Percentiles rank a stretch among this genome's conserved stretches.
Evolutionary conservation across 2,329 filamentous ascomycete species (phyloP).

Genomic region (Neofusicoccum cordaticola): DNA sequence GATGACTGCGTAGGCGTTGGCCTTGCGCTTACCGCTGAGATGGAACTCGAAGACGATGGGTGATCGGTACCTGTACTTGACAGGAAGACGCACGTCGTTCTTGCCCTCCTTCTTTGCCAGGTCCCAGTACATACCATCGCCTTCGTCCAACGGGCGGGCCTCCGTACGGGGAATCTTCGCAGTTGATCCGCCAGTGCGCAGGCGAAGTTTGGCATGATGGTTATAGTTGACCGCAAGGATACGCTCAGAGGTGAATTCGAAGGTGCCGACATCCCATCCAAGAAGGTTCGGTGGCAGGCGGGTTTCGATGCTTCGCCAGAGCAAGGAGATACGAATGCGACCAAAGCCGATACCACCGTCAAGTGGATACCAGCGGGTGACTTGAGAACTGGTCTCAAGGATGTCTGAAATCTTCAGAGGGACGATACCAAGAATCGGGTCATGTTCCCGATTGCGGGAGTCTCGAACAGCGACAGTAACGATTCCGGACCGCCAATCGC

Average conservation of each 20-base stretch:
- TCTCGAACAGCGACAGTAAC: conserved; percentile 88
- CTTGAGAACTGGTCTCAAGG: conserved; percentile 81
- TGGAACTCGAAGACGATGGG: conserved; percentile 88
- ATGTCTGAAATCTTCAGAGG: conserved; percentile 84
- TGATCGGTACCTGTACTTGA: conserved; percentile 85
- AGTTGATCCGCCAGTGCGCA: conserved; percentile 81
- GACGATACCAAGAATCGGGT: conserved; percentile 89
- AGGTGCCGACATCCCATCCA: conserved; percentile 93
- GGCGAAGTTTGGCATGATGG: conserved; percentile 64
- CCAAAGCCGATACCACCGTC: conserved; percentile 91
- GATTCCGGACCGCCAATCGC: conserved; percentile 87
- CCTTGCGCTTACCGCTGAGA: conserved; percentile 62
- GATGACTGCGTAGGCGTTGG: conserved; percentile 73
- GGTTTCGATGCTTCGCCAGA: conserved; percentile 88
- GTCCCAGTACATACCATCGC: conserved; percentile 60
- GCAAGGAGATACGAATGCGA: conserved; percentile 78
- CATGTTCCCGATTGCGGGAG: conserved; percentile 83
- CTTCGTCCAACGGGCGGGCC: conserved; percentile 60
- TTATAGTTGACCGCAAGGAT: conserved; percentile 65
- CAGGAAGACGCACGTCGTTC: conserved; percentile 69
- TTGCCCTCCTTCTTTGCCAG: conserved; percentile 51
- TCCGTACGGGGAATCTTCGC: conserved; percentile 64
- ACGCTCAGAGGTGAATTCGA: conserved; percentile 74
- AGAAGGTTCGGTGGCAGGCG: conserved; percentile 79
- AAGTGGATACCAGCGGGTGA: conserved; percentile 91